phyloP scores from a whole-genome alignment of 371 early-diverging fungal genomes.

The Cokeromyces recurvatus region DNA sequence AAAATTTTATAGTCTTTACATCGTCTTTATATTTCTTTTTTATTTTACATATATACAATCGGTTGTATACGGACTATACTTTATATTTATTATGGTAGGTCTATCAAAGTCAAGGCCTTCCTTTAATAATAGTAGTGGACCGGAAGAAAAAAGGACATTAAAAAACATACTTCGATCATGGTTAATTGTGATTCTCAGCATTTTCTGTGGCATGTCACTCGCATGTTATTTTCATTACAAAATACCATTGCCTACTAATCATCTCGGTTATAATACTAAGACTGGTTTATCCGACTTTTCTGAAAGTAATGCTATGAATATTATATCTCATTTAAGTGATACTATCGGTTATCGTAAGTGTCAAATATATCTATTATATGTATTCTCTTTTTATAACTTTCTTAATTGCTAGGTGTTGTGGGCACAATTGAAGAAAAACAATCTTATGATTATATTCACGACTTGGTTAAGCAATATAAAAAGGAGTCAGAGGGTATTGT shows the following conservation, averaged over 20 bases:
- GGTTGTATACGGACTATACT: too few relatives aligned
- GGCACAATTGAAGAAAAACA: constrained; percentile 44
- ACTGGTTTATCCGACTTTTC: constrained; percentile 48
- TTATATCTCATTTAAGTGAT: constrained; percentile 45
- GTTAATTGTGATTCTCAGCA: constrained; percentile 5
- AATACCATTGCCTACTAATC: constrained; percentile 37
- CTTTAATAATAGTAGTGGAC: too few relatives aligned
- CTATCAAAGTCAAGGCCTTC: too few relatives aligned
- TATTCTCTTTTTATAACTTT: constrained; percentile 1
- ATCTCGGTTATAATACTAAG: constrained; percentile 25
- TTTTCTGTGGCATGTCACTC: constrained; percentile 21
- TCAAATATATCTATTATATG: constrained; percentile 8
- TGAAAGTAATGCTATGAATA: constrained; percentile 49
- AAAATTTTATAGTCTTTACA: too few relatives aligned
- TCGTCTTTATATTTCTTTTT: too few relatives aligned
- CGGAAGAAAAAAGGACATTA: constrained; percentile 12
- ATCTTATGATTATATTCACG: constrained; percentile 33
- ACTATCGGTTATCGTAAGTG: constrained; percentile 54
- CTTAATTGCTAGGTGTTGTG: constrained; percentile 31
- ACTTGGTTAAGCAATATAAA: constrained; percentile 27
- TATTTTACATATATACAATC: too few relatives aligned
- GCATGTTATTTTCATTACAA: constrained; percentile 35
- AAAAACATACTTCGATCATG: constrained; percentile 10
- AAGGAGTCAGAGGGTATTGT: constrained; percentile 24
- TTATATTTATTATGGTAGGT: too few relatives aligned